phyloP scores from a whole-genome alignment of 371 early-diverging fungal genomes.

The Haplosporangium sp. region DNA sequence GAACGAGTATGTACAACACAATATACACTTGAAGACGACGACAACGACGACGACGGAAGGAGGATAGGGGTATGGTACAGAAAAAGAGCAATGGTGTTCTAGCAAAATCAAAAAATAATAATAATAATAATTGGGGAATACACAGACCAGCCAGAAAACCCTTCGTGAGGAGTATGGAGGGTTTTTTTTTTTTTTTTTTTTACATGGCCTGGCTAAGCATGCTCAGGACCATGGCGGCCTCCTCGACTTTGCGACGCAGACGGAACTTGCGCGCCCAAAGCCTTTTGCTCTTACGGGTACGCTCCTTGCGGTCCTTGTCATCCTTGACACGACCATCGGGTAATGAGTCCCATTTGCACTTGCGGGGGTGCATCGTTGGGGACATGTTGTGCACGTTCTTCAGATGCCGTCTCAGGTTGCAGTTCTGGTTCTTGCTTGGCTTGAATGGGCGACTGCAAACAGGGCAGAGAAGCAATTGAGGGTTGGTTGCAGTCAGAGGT shows the following conservation, averaged over 20 bases:
- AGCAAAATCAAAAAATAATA: neutral
- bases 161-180: neutral
- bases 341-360: constrained; percentile 56
- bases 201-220: constrained; percentile 53
- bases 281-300: constrained; percentile 52
- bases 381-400: constrained; percentile 55
- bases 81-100: no score
- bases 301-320: constrained; percentile 56
- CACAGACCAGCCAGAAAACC: neutral
- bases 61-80: no score
- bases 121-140: neutral
- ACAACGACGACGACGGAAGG: no score
- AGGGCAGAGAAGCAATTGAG: constrained; percentile 43
- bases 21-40: no score
- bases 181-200: constrained; percentile 6
- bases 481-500: neutral
- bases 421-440: constrained; percentile 50
- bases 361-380: constrained; percentile 53
- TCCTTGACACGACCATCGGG: constrained; percentile 56
- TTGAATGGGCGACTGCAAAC: constrained; percentile 55
- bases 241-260: constrained; percentile 54
- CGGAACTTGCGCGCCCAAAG: constrained; percentile 58
- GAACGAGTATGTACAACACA: neutral
- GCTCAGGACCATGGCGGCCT: constrained; percentile 53
- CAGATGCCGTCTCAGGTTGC: constrained; percentile 49